phyloP scores from a whole-genome alignment of 345 rosid species.

The Corchorus capsularis region DNA sequence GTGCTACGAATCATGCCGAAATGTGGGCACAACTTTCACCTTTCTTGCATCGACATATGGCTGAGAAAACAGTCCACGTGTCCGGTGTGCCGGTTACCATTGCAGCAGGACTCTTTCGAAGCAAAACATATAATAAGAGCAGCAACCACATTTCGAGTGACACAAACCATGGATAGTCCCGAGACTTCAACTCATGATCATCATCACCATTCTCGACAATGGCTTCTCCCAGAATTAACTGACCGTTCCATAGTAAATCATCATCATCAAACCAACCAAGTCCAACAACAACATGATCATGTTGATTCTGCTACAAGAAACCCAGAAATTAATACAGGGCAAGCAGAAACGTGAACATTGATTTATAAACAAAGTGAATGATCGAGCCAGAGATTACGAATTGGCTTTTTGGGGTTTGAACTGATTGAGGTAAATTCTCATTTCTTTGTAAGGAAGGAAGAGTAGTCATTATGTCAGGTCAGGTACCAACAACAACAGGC shows the following conservation, averaged over 20 bases:
- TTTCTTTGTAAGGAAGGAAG: background rate
- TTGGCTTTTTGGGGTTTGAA: background rate
- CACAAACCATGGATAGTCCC: constrained; percentile 25
- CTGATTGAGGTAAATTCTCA: background rate
- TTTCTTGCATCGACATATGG: constrained; percentile 70
- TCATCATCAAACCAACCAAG: background rate
- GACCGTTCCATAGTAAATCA: background rate
- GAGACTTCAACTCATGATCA: constrained; percentile 22
- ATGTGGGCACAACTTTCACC: constrained; percentile 71
- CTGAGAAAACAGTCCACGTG: constrained; percentile 66
- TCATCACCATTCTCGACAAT: background rate
- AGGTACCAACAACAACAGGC: too few relatives aligned
- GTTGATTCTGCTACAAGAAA: background rate
- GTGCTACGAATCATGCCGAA: constrained; percentile 66
- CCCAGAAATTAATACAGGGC: background rate
- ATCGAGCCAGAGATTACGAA: background rate
- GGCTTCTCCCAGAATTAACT: background rate
- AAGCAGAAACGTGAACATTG: background rate
- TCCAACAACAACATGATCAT: background rate
- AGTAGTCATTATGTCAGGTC: background rate
- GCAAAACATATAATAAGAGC: constrained; percentile 32
- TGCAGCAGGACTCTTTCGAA: constrained; percentile 42
- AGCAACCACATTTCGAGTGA: constrained; percentile 24
- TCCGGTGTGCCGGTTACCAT: constrained; percentile 62
- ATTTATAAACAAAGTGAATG: background rate